These are phyloP conservation scores for Fraxinus paxiana DNA, from an alignment of 305 asterid genomes.

Conservation along the genomic window DNA sequence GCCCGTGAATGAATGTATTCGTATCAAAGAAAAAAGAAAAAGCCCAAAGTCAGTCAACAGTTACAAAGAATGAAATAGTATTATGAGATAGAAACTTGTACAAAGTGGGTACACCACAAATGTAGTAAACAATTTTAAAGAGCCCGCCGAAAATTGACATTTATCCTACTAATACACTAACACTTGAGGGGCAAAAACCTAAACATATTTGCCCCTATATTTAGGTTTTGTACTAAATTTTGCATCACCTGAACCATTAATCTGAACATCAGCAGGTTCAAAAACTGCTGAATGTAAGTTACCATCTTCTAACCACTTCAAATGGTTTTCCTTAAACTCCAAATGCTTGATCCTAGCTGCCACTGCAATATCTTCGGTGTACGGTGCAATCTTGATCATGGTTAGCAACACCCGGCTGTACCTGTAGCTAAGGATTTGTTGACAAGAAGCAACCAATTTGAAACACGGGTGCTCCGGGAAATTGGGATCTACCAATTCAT, in stretches of 20 bases:
- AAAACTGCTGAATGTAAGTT: slow-evolving; percentile 82
- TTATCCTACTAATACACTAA: background rate
- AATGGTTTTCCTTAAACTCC: slow-evolving; percentile 73
- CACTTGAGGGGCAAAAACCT: background rate
- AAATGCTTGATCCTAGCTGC: slow-evolving; percentile 60
- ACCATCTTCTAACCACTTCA: slow-evolving; percentile 92
- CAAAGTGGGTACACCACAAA: background rate
- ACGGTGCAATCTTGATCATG: slow-evolving; percentile 49
- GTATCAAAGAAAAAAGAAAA: background rate
- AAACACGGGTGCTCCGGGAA: slow-evolving; percentile 91
- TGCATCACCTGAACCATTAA: slow-evolving; percentile 38
- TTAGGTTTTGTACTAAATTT: slow-evolving; percentile 60
- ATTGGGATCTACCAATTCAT: slow-evolving; percentile 43
- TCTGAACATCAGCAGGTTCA: slow-evolving; percentile 46
- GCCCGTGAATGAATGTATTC: background rate
- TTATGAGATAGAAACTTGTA: background rate
- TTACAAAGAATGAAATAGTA: background rate
- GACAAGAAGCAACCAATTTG: slow-evolving; percentile 40
- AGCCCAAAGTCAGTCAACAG: background rate
- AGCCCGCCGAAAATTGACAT: background rate
- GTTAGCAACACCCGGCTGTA: slow-evolving; percentile 60
- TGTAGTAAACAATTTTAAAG: background rate
- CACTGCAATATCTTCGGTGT: slow-evolving; percentile 45
- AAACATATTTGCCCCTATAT: slow-evolving; percentile 79
- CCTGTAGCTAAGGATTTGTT: slow-evolving; percentile 54